These are phyloP conservation scores for Mallotus nudiflorus DNA, from an alignment of 345 rosid genomes.

Conservation along the genomic window DNA sequence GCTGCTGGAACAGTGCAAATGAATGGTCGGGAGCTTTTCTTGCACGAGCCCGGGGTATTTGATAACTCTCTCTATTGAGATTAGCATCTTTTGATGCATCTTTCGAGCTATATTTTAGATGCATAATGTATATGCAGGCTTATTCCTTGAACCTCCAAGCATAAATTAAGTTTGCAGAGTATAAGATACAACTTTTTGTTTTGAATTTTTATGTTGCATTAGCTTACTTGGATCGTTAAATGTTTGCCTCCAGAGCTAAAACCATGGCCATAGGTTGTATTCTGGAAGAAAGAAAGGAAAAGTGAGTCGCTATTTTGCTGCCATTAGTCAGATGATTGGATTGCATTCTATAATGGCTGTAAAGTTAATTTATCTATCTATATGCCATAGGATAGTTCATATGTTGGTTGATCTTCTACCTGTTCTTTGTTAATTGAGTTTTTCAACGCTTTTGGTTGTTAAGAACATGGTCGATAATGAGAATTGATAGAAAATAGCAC, in stretches of 20 bases:
- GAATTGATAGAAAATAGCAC: too few relatives aligned
- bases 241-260: not conserved
- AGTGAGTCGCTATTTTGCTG: not conserved
- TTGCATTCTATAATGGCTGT: too few relatives aligned
- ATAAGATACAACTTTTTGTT: not conserved
- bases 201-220: not conserved
- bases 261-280: too few relatives aligned
- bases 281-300: not conserved
- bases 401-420: too few relatives aligned
- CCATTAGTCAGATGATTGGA: too few relatives aligned
- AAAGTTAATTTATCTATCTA: too few relatives aligned
- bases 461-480: too few relatives aligned
- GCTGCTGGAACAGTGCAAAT: slow-evolving; percentile 69
- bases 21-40: slow-evolving; percentile 92
- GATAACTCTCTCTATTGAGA: slow-evolving; percentile 63
- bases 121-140: not conserved
- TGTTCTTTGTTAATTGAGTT: too few relatives aligned
- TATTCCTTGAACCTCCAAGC: not conserved
- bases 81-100: slow-evolving; percentile 1
- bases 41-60: slow-evolving; percentile 78
- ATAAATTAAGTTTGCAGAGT: not conserved
- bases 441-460: too few relatives aligned
- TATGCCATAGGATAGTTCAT: too few relatives aligned
- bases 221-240: not conserved
- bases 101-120: not conserved